These are phyloP conservation scores for Coriolopsis trogii DNA, from an alignment of 1,284 basidiomycete species.

Conservation along the genomic window DNA sequence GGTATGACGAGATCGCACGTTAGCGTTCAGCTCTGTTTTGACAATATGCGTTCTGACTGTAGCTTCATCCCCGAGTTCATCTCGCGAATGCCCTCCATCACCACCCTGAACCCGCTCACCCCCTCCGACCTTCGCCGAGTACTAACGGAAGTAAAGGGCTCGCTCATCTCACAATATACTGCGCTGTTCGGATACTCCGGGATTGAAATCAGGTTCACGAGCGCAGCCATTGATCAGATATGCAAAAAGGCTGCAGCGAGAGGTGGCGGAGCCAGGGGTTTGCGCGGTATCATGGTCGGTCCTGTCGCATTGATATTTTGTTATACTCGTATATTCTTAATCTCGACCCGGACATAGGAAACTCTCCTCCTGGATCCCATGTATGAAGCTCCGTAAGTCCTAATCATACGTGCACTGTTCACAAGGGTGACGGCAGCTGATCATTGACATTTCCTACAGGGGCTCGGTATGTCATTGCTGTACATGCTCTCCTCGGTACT, in stretches of 20 bases:
- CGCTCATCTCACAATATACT: slow-evolving; percentile 88
- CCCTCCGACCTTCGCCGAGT: slow-evolving; percentile 84
- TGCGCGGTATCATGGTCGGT: slow-evolving; percentile 85
- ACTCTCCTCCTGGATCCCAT: slow-evolving; percentile 80
- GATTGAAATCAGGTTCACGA: slow-evolving; percentile 83
- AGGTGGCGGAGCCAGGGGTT: slow-evolving; percentile 87
- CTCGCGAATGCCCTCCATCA: slow-evolving; percentile 86
- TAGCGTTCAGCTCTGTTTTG: background rate
- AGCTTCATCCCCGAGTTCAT: slow-evolving; percentile 95
- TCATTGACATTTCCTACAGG: slow-evolving; percentile 6
- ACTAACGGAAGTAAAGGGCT: slow-evolving; percentile 89
- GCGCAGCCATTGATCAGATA: slow-evolving; percentile 72
- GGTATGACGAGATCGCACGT: slow-evolving; percentile 44
- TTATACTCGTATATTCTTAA: background rate
- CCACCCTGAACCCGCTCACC: slow-evolving; percentile 76
- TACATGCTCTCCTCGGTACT: background rate
- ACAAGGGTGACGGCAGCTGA: slow-evolving; percentile 11
- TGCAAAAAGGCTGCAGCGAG: slow-evolving; percentile 78
- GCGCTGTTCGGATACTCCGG: slow-evolving; percentile 81
- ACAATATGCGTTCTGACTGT: background rate
- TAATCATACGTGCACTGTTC: background rate
- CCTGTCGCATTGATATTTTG: background rate
- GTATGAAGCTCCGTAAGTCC: slow-evolving; percentile 90
- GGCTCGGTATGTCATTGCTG: slow-evolving; percentile 9
- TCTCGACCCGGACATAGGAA: slow-evolving; percentile 55